Evolutionary conservation across 2,329 filamentous ascomycete species (phyloP).

Genomic region (Fusarium verticillioides): DNA sequence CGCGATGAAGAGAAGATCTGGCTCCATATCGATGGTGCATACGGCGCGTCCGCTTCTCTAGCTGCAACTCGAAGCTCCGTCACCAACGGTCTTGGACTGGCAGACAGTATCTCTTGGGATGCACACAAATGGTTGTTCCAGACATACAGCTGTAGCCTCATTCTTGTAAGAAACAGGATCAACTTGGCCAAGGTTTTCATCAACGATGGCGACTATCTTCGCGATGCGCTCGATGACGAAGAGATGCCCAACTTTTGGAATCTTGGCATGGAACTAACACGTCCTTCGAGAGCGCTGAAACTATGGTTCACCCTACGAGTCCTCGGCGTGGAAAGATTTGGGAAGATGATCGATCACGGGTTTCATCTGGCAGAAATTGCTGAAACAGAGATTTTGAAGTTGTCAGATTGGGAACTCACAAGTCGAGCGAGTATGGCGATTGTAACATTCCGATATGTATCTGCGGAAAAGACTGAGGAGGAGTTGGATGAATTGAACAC

Average conservation of each 20-base stretch:
- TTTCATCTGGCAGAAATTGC: constrained; percentile 1
- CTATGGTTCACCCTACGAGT: constrained; percentile 16
- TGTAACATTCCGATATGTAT: constrained; percentile 14
- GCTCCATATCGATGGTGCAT: constrained; percentile 20
- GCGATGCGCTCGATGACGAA: constrained; percentile 15
- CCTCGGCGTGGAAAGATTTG: not conserved
- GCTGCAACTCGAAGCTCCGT: not conserved
- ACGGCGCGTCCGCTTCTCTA: constrained; percentile 7
- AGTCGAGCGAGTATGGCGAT: constrained; percentile 22
- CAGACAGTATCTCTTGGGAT: constrained; percentile 25
- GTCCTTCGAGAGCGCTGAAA: constrained; percentile 7
- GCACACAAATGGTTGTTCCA: constrained; percentile 20
- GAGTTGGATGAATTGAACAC: constrained; percentile 1
- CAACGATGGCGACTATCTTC: constrained; percentile 17
- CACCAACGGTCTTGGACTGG: not conserved
- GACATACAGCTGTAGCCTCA: constrained; percentile 17
- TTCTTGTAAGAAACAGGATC: not conserved
- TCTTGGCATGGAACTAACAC: constrained; percentile 10
- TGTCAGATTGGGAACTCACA: not conserved
- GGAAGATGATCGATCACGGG: constrained; percentile 3
- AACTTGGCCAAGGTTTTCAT: not conserved
- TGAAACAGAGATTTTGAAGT: not conserved
- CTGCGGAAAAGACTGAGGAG: not conserved
- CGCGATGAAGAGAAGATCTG: constrained; percentile 4
- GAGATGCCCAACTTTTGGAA: constrained; percentile 25